Base-by-base conservation (phyloP, 345 rosid genomes). In the Balakata baccata region DNA sequence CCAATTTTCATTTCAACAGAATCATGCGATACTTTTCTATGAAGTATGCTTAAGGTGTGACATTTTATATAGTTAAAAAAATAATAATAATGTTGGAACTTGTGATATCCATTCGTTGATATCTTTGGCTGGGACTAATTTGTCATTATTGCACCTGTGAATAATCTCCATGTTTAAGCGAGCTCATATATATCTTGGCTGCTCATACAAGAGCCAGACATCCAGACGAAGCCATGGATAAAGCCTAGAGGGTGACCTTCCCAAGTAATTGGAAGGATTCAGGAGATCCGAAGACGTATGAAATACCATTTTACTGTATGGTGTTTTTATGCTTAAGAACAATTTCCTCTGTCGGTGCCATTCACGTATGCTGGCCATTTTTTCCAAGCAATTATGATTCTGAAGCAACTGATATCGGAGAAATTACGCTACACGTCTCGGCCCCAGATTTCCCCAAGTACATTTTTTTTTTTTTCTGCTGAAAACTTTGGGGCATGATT, bases 361-460 rank as follows among this genome's bases (percentile, higher is more conserved):
- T 53, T 34, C 4, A 56, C 66, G 23, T 43, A 5, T 43, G 7
- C 10, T 43, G 47, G 6, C 47, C 47, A 6, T 43, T 5, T 43
- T 5, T 41, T 59, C 67, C 52, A 53, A 16, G 67, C 70, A 75
- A 75, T 39, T 1, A 50, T 2, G 69, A 41, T 62, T 61, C 9
- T 4, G 29, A 69, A 60, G 61, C 61, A 58, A 65, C 64, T 73
- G 64, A 64, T 53, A 25, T 23, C 20, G 16, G 17, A 66, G 23
- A 66, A 45, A 5, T 39, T 3, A 20, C 23, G 43, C 66, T 39
- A 38, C 34, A 64, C 9, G 60, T n/a, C 22, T 11, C 1, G 47
- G 72, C 52, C 41, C 51, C 41, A 3, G 50, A 22, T 41, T 41
- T 10, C 23, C 54, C 53, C n/a, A 25, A 68, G 34, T 29, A 29